Conservation (phyloP, 2,329 filamentous ascomycete species). For the Aspergillus latus region DNA sequence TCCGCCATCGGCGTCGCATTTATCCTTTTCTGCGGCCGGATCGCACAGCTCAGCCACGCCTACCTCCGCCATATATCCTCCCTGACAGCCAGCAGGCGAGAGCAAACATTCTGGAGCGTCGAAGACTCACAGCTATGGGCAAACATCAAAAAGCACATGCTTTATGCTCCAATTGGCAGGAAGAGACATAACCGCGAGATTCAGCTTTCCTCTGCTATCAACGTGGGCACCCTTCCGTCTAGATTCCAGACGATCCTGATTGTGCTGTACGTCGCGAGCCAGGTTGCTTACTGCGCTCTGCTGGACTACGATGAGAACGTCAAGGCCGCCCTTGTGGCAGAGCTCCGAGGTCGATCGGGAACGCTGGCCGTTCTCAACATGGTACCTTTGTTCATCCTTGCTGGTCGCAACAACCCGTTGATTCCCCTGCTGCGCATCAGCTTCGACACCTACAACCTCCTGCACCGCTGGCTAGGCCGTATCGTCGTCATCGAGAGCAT, state of each 20-base stretch:
- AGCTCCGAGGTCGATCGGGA: conserved; percentile 82
- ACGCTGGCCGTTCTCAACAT: conserved; percentile 85
- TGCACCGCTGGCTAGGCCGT: conserved; percentile 80
- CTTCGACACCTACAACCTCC: conserved; percentile 94
- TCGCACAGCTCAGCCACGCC: conserved; percentile 45
- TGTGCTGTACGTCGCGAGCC: conserved; percentile 65
- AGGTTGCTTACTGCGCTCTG: conserved; percentile 69
- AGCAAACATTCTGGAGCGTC: conserved; percentile 48
- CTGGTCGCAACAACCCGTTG: conserved; percentile 88
- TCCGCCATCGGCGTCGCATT: conserved; percentile 37
- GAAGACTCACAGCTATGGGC: conserved; percentile 45
- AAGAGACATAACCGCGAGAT: conserved; percentile 77
- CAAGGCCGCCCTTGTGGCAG: conserved; percentile 65
- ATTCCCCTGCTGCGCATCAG: conserved; percentile 79
- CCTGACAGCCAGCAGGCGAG: conserved; percentile 33
- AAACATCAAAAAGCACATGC: conserved; percentile 47
- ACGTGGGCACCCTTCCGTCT: conserved; percentile 76
- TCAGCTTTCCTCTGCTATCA: conserved; percentile 65
- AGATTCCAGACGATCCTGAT: conserved; percentile 73
- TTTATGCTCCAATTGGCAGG: conserved; percentile 66
- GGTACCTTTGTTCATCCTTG: conserved; percentile 84
- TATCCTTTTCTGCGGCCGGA: conserved; percentile 40
- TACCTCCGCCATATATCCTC: conserved; percentile 48
- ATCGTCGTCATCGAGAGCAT: conserved; percentile 70
- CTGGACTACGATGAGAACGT: conserved; percentile 46